Base-by-base conservation (phyloP, 805 yeast genomes). In the Nakazawaea siamensis region DNA sequence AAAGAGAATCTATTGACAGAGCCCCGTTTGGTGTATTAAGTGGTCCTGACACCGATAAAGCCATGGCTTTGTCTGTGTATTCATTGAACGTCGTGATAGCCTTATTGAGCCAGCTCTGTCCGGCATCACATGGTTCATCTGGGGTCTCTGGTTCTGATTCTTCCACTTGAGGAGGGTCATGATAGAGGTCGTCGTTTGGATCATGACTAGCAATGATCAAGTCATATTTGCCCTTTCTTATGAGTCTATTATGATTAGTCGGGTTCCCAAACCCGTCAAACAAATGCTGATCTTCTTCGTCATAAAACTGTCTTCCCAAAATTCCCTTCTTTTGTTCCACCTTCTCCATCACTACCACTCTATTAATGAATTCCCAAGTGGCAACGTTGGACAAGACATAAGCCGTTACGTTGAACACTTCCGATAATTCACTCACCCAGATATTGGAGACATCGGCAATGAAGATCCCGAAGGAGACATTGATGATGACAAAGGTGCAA, bases 361-460 rank as follows among this genome's bases (percentile, higher is more conserved):
- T 64, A 48, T 80, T 82, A 41, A 81, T 68, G 90, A 94, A 85
- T 54, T 83, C 94, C 92, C 94, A 82, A 1, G 83, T 83, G 9
- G 80, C 66, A 5, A 80, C 80, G 20, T 84, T 80, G 24, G 84
- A 70, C 15, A 80, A 63, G 7, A 81, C 71, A 50, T 78, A 80
- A n/a, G 80, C 70, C 1, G 82, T 77, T 14, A 83, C 70, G 29
- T 80, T 76, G 54, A 82, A 80, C 29, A 82, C 62, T 49, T 82
- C 90, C 15, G 86, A 75, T 34, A 82, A 60, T 42, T 78, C 81
- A 38, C 70, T 70, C n/a, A 78, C 76, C 82, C 87, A 84, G 5
- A 77, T 65, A 51, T 75, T 76, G 1, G 88, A 68, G 3, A 84
- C 73, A 57, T 83, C 94, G 4, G 86, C 80, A 31, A 84, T 65